A percentile compares a stretch with the other conserved stretches of the same genome.
These are phyloP conservation scores for Isoetes taiwanensis DNA, from an alignment of 75 land plant genomes.

Conservation along the genomic window DNA sequence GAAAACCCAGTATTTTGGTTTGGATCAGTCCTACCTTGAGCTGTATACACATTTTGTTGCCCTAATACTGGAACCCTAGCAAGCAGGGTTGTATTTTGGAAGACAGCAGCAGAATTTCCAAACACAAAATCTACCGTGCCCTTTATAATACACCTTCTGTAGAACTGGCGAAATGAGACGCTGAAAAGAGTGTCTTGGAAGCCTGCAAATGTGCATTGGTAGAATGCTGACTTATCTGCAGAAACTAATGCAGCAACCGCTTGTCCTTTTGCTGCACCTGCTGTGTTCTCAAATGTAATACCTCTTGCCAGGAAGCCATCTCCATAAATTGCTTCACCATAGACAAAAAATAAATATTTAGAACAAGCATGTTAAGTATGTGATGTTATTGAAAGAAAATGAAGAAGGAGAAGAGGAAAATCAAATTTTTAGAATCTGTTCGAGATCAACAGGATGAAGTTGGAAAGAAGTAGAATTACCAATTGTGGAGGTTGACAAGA, in stretches of 20 bases:
- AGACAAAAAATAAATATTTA: neutral
- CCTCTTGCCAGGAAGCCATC: slow-evolving; percentile 19
- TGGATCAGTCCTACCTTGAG: slow-evolving; percentile 27
- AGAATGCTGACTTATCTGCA: slow-evolving; percentile 11
- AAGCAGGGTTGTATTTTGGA: slow-evolving; percentile 15
- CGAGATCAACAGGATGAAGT: no score
- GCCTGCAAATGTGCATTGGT: slow-evolving; percentile 18
- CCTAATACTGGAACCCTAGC: slow-evolving; percentile 8
- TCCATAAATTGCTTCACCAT: slow-evolving; percentile 18
- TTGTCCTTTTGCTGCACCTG: slow-evolving; percentile 26
- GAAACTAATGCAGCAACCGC: slow-evolving; percentile 23
- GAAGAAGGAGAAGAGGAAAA: no score
- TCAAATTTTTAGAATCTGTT: no score
- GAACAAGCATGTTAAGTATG: no score
- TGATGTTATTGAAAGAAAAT: no score
- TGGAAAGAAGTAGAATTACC: no score
- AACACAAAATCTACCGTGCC: slow-evolving; percentile 33
- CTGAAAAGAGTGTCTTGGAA: slow-evolving; percentile 30
- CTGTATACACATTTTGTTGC: slow-evolving; percentile 20
- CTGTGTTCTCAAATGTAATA: slow-evolving; percentile 29
- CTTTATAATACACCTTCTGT: slow-evolving; percentile 13
- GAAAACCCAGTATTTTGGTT: slow-evolving; percentile 20
- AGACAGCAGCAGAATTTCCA: slow-evolving; percentile 23
- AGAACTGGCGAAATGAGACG: no score
- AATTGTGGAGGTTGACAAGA: neutral